Conservation (phyloP, 345 rosid species). For the Lumnitzera racemosa region DNA sequence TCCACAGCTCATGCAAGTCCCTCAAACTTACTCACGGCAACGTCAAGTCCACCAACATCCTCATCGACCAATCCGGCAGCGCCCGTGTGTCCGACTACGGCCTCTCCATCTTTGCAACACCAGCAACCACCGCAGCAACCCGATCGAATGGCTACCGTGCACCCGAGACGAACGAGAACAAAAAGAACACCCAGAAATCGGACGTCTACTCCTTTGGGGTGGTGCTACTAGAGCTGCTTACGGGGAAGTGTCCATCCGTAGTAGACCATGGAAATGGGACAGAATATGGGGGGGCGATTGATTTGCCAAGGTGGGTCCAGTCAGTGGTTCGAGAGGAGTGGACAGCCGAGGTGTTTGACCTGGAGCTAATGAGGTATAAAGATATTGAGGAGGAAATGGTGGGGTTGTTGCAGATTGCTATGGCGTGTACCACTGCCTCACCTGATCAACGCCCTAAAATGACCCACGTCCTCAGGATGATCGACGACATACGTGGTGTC, state of each 20-base stretch:
- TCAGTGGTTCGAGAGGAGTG: slow-evolving; percentile 96
- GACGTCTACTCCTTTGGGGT: slow-evolving; percentile 86
- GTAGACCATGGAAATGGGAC: slow-evolving; percentile 40
- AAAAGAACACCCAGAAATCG: slow-evolving; percentile 55
- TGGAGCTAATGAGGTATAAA: slow-evolving; percentile 82
- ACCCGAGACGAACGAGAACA: slow-evolving; percentile 38
- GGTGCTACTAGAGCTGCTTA: slow-evolving; percentile 58
- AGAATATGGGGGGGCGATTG: slow-evolving; percentile 67
- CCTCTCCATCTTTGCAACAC: slow-evolving; percentile 42
- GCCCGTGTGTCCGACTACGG: slow-evolving; percentile 72
- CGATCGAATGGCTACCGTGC: slow-evolving; percentile 75
- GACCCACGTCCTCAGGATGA: slow-evolving; percentile 77
- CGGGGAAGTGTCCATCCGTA: slow-evolving; percentile 66
- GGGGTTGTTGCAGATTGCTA: slow-evolving; percentile 80
- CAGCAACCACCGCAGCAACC: slow-evolving; percentile 15
- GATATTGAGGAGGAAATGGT: slow-evolving; percentile 98
- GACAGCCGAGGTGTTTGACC: slow-evolving; percentile 96
- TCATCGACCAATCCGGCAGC: slow-evolving; percentile 52
- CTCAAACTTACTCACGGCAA: slow-evolving; percentile 77
- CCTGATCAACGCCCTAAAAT: slow-evolving; percentile 92
- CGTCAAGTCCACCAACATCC: slow-evolving; percentile 79
- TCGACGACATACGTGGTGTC: slow-evolving; percentile 75
- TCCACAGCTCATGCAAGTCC: slow-evolving; percentile 67
- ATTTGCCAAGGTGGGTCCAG: slow-evolving; percentile 90
- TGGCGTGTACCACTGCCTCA: slow-evolving; percentile 77